Evolutionary conservation across 192 early-diverging fungal genomes (phyloP).

Genomic region (Entomortierella lignicola): DNA sequence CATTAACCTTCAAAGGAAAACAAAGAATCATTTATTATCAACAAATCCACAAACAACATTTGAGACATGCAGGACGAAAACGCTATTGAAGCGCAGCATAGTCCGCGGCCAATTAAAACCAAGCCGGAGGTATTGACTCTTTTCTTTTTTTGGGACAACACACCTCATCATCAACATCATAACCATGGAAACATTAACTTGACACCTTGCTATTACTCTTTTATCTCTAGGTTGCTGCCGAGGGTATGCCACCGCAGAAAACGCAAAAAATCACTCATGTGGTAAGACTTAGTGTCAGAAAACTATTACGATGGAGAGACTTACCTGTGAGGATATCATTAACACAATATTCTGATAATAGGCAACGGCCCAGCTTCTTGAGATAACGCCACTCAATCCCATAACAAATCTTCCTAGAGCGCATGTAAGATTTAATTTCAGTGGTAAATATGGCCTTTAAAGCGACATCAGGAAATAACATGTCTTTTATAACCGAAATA

Average conservation of each 20-base stretch:
- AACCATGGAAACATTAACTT: background rate
- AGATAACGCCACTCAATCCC: conserved; percentile 19
- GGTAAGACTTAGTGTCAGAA: conserved; percentile 4
- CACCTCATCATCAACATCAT: too few species aligned
- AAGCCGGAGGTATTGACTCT: conserved; percentile 28
- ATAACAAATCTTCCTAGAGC: conserved; percentile 33
- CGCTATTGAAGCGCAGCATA: conserved; percentile 37
- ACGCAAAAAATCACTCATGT: conserved; percentile 33
- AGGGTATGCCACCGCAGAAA: conserved; percentile 51
- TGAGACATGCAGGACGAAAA: conserved; percentile 42
- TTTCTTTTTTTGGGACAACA: too few species aligned
- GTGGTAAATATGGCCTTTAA: background rate
- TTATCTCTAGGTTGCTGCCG: conserved; percentile 9
- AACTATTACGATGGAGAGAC: background rate
- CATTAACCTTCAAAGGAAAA: too few species aligned
- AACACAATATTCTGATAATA: background rate
- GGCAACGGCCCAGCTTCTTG: conserved; percentile 29
- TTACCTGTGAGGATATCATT: background rate
- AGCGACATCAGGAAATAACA: background rate
- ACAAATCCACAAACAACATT: background rate
- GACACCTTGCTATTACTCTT: background rate
- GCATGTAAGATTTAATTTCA: conserved; percentile 23
- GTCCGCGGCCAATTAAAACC: conserved; percentile 27
- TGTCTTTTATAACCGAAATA: background rate
- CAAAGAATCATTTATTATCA: too few species aligned